These are phyloP conservation scores for Mrakia blollopis DNA, from an alignment of 768 basidiomycete genomes.

Conservation along the genomic window DNA sequence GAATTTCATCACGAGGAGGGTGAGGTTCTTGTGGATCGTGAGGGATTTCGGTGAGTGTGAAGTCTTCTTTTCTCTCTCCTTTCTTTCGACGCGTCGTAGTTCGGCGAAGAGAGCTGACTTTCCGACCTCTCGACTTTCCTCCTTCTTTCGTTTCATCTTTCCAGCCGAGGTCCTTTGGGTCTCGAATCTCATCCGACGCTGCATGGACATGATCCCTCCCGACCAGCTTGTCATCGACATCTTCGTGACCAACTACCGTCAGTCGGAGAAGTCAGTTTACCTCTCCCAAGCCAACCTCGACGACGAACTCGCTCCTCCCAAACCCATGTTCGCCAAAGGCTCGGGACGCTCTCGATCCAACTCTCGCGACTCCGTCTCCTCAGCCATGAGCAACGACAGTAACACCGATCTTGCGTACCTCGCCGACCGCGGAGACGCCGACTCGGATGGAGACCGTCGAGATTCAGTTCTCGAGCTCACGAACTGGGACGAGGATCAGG, in stretches of 20 bases:
- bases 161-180: constrained; percentile 76
- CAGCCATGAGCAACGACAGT: constrained; percentile 31
- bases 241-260: constrained; percentile 58
- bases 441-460: constrained; percentile 38
- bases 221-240: constrained; percentile 60
- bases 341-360: constrained; percentile 29
- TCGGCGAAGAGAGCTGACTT: not conserved
- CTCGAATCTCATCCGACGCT: constrained; percentile 60
- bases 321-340: constrained; percentile 39
- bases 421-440: constrained; percentile 34
- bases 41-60: constrained; percentile 62
- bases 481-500: constrained; percentile 58
- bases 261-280: constrained; percentile 65
- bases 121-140: not conserved
- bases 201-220: constrained; percentile 53
- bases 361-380: constrained; percentile 33
- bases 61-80: not conserved
- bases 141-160: not conserved
- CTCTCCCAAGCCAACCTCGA: constrained; percentile 51
- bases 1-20: constrained; percentile 51
- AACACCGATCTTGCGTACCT: constrained; percentile 35
- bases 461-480: constrained; percentile 61
- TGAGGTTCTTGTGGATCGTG: constrained; percentile 72
- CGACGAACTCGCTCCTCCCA: constrained; percentile 38
- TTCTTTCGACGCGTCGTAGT: not conserved